Percentiles rank a stretch among this genome's conserved stretches.
Evolutionary conservation across 2,329 filamentous ascomycete genomes (phyloP).

Genomic region (Lecanicillium sp.): DNA sequence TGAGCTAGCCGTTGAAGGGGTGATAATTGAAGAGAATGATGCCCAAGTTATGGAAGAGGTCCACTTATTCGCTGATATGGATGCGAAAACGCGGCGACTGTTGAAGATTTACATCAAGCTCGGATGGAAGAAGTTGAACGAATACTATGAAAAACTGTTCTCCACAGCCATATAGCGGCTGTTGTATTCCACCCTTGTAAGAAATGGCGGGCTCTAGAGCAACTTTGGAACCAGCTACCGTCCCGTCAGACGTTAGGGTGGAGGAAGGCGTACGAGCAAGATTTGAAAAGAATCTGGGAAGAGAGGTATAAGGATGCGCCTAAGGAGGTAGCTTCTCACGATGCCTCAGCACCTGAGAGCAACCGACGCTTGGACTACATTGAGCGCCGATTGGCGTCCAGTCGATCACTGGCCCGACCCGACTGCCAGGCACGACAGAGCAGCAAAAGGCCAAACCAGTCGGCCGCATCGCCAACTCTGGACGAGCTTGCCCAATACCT

Average conservation of each 20-base stretch:
- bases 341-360: not conserved
- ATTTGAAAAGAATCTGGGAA: not conserved
- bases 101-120: conserved; percentile 3
- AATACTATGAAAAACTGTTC: not conserved
- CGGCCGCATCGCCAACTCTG: not conserved
- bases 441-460: not conserved
- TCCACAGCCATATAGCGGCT: not conserved
- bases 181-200: conserved; percentile 1
- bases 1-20: not conserved
- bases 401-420: not conserved
- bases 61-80: not conserved
- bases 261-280: not conserved
- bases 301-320: not conserved
- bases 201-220: not conserved
- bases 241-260: not conserved
- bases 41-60: not conserved
- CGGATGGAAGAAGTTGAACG: not conserved
- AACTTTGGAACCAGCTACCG: not conserved
- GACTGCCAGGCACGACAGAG: not conserved
- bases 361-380: not conserved
- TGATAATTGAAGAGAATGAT: not conserved
- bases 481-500: not conserved
- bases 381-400: not conserved
- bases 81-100: not conserved
- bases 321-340: not conserved